Conservation (phyloP, 345 rosid genomes). For the Corchorus capsularis region DNA sequence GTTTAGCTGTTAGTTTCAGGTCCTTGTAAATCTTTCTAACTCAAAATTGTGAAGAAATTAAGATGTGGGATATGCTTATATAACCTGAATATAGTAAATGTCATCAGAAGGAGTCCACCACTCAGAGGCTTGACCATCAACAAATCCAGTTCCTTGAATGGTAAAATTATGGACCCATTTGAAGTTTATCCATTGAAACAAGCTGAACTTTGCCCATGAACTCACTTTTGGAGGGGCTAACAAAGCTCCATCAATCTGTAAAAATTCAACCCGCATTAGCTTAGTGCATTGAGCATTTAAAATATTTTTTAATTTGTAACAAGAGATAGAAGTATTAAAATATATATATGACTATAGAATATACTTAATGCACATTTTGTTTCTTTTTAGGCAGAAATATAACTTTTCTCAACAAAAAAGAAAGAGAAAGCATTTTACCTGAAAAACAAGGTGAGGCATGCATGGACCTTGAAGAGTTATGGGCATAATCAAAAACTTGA, state of each 20-base stretch:
- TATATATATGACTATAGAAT: constrained; percentile 6
- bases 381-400: not conserved
- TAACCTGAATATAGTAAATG: constrained; percentile 48
- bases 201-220: constrained; percentile 67
- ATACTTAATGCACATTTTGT: constrained; percentile 14
- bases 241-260: constrained; percentile 75
- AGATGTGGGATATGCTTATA: not conserved
- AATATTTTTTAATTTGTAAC: not conserved
- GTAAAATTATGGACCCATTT: constrained; percentile 76
- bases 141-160: constrained; percentile 70
- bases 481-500: constrained; percentile 51
- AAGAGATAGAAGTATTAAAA: not conserved
- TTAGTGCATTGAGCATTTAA: constrained; percentile 14
- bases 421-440: constrained; percentile 38
- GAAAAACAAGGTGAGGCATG: constrained; percentile 56
- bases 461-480: constrained; percentile 69
- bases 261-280: constrained; percentile 27
- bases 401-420: constrained; percentile 14
- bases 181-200: constrained; percentile 85
- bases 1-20: not conserved
- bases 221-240: constrained; percentile 63
- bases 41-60: not conserved
- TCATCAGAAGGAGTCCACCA: constrained; percentile 63
- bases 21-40: not conserved
- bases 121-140: constrained; percentile 76